These are phyloP conservation scores for Neotropicomus parvogracilis DNA, from an alignment of 1,284 basidiomycete species.

Conservation along the genomic window DNA sequence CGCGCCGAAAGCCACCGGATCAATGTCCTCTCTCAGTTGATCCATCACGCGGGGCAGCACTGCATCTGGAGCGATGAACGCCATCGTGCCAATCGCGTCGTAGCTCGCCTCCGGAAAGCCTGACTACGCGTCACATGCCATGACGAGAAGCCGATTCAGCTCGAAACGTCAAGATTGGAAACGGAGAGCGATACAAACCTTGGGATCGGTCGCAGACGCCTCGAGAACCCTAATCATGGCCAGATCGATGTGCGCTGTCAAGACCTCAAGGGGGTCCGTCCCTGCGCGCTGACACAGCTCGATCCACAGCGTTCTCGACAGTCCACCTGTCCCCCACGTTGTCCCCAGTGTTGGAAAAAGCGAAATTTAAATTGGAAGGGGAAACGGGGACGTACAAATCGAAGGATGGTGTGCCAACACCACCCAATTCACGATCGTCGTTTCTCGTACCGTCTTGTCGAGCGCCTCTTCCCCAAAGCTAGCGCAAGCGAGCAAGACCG, in stretches of 20 bases:
- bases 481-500: constrained; percentile 49
- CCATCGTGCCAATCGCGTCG: constrained; percentile 70
- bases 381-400: constrained; percentile 46
- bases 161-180: background rate
- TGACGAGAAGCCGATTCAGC: background rate
- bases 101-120: constrained; percentile 67
- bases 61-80: constrained; percentile 71
- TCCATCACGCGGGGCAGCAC: constrained; percentile 70
- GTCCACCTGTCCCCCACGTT: constrained; percentile 38
- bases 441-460: constrained; percentile 39
- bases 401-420: constrained; percentile 74
- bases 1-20: constrained; percentile 52
- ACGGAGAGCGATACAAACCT: constrained; percentile 34
- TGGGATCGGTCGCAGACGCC: constrained; percentile 41
- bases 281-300: constrained; percentile 70
- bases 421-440: constrained; percentile 52
- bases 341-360: no score
- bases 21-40: constrained; percentile 63
- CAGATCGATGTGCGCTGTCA: constrained; percentile 47
- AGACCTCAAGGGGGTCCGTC: constrained; percentile 64
- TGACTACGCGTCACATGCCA: constrained; percentile 29
- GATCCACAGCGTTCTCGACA: constrained; percentile 74
- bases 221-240: constrained; percentile 51
- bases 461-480: constrained; percentile 37
- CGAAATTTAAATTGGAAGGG: background rate